A percentile compares a stretch with the other conserved stretches of the same genome.
Conservation (phyloP, 179 eudicot genomes). For the Beta macrorhiza region DNA sequence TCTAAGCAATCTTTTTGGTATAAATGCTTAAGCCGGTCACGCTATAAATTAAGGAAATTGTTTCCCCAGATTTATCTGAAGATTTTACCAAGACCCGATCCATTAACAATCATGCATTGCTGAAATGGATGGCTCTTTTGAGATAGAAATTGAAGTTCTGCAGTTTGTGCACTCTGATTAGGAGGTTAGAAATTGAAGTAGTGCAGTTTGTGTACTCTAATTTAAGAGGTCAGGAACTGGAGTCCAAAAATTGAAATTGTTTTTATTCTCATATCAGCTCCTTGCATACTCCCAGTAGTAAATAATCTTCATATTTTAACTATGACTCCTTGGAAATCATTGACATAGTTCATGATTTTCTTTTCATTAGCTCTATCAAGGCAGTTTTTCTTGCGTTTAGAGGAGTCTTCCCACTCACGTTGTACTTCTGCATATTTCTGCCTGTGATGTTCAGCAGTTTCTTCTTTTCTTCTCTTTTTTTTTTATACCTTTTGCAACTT, state of each 20-base stretch:
- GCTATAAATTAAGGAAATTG: not conserved
- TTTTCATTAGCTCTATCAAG: not conserved
- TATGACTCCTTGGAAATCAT: not conserved
- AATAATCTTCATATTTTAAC: not conserved
- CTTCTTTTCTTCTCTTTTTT: not conserved
- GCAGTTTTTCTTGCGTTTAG: not conserved
- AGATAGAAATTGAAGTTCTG: not conserved
- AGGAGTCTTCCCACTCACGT: not conserved
- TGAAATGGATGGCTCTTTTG: not conserved
- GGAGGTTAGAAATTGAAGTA: not conserved
- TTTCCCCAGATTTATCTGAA: not conserved
- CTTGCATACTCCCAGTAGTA: not conserved
- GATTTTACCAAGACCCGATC: not conserved
- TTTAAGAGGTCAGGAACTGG: not conserved
- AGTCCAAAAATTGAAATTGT: not conserved
- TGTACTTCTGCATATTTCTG: not conserved
- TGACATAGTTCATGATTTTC: not conserved
- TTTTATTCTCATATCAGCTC: not conserved
- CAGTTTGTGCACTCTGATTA: not conserved
- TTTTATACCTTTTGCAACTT: not conserved
- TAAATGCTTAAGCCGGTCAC: not conserved
- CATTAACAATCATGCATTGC: not conserved
- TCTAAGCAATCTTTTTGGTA: not conserved
- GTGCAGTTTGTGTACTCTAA: not conserved
- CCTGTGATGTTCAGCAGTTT: not conserved